Evolutionary conservation across 23 red algal species (phyloP).

Genomic region (Agarophyton chilense): DNA sequence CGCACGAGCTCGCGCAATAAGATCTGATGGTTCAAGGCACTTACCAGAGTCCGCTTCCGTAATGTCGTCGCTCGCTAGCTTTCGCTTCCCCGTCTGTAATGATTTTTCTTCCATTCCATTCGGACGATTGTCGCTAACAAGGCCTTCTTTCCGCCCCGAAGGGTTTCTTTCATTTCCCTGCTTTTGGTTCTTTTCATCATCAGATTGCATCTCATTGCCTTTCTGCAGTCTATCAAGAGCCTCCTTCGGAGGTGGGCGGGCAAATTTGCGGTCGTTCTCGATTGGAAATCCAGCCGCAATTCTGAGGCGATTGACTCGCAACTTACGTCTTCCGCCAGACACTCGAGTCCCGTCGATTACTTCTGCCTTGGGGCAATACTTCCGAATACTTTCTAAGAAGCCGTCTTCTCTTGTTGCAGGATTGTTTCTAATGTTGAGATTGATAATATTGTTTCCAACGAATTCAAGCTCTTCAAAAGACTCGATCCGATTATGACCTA

Average conservation of each 20-base stretch:
- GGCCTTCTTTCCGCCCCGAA: not conserved
- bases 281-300: slow-evolving; percentile 45
- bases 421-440: slow-evolving; percentile 49
- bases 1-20: slow-evolving; percentile 21
- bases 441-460: not conserved
- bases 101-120: not conserved
- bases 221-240: not conserved
- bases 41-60: not conserved
- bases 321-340: slow-evolving; percentile 52
- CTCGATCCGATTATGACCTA: slow-evolving; percentile 60
- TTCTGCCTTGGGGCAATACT: not conserved
- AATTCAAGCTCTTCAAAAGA: slow-evolving; percentile 4
- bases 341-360: slow-evolving; percentile 55
- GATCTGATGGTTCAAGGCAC: not conserved
- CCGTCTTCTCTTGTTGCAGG: not conserved
- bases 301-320: slow-evolving; percentile 56
- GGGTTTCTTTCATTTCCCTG: not conserved
- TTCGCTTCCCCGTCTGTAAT: not conserved
- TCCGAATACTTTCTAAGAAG: not conserved
- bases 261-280: slow-evolving; percentile 43
- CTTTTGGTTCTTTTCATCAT: not conserved
- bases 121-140: not conserved
- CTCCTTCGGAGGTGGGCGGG: slow-evolving; percentile 18
- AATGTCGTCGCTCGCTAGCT: too few relatives aligned
- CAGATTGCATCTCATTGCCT: not conserved